Evolutionary conservation across 306 rosid genomes (phyloP).

Genomic region (Corylus heterophylla): DNA sequence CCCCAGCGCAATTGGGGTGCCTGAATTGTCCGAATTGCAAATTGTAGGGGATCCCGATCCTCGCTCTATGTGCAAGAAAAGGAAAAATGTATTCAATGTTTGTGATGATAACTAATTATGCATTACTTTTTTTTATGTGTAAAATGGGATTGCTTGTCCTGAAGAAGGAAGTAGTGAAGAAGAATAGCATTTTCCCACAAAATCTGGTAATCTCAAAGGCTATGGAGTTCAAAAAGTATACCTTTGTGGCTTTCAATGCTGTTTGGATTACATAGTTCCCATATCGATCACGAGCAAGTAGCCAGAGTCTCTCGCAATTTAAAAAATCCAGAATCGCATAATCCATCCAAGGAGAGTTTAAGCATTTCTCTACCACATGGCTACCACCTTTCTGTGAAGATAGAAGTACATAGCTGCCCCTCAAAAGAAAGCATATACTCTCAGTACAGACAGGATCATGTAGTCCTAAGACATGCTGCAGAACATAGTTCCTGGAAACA

Average conservation of each 20-base stretch:
- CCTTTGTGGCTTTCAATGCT: slow-evolving; percentile 1
- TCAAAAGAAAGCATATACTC: slow-evolving; percentile 13
- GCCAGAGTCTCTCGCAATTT: background rate
- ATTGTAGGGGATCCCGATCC: too few species aligned
- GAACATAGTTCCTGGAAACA: slow-evolving; percentile 27
- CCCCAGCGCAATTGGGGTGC: too few species aligned
- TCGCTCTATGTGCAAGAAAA: too few species aligned
- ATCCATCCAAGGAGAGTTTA: background rate
- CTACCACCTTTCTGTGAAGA: slow-evolving; percentile 27
- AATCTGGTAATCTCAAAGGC: background rate
- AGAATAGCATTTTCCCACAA: too few species aligned
- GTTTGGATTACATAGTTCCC: slow-evolving; percentile 25
- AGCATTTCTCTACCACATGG: slow-evolving; percentile 31
- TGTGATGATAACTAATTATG: too few species aligned
- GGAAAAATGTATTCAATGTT: too few species aligned
- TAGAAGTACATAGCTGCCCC: slow-evolving; percentile 1
- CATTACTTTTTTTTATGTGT: too few species aligned
- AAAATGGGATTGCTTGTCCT: too few species aligned
- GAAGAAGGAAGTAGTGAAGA: too few species aligned
- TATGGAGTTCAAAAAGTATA: background rate
- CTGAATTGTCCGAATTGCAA: too few species aligned
- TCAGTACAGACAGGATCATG: slow-evolving; percentile 2
- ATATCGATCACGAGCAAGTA: slow-evolving; percentile 18
- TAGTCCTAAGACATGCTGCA: slow-evolving; percentile 27
- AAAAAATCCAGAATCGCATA: slow-evolving; percentile 10